A percentile compares a stretch with the other conserved stretches of the same genome.
Conservation (phyloP, 1,284 basidiomycete genomes). For the Malassezia japonica region DNA sequence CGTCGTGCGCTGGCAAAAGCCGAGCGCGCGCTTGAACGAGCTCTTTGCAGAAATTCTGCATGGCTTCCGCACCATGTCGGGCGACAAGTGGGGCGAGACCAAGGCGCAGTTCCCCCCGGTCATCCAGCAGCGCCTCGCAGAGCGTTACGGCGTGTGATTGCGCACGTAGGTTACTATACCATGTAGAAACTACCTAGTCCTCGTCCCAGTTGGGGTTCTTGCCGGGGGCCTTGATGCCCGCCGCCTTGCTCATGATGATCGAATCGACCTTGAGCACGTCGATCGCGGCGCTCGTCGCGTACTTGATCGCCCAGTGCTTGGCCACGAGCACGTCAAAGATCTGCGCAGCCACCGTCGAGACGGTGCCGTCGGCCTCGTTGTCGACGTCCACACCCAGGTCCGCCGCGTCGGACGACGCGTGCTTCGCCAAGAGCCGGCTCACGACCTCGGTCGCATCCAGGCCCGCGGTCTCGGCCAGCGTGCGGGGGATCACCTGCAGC, state of each 20-base stretch:
- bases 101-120: constrained; percentile 39
- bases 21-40: constrained; percentile 37
- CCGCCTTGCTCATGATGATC: constrained; percentile 68
- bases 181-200: constrained; percentile 22
- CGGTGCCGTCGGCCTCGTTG: constrained; percentile 39
- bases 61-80: constrained; percentile 75
- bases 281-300: constrained; percentile 86
- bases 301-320: constrained; percentile 76
- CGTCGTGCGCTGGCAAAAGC: constrained; percentile 44
- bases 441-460: constrained; percentile 86
- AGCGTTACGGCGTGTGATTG: constrained; percentile 16
- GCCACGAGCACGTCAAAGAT: constrained; percentile 68
- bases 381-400: constrained; percentile 83
- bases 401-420: constrained; percentile 57
- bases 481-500: constrained; percentile 84
- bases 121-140: constrained; percentile 31
- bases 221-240: constrained; percentile 47
- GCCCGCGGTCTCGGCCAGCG: constrained; percentile 91
- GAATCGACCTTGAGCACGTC: constrained; percentile 90
- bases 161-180: neutral
- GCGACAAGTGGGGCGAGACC: constrained; percentile 54
- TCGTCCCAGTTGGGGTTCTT: constrained; percentile 48
- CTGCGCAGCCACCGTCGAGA: constrained; percentile 26
- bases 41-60: constrained; percentile 56
- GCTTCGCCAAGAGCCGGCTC: constrained; percentile 76